Evolutionary conservation across 1,284 basidiomycete genomes (phyloP), one percentile per base, ranked within the genome.

Genomic region (Neolentinus lepideus): DNA sequence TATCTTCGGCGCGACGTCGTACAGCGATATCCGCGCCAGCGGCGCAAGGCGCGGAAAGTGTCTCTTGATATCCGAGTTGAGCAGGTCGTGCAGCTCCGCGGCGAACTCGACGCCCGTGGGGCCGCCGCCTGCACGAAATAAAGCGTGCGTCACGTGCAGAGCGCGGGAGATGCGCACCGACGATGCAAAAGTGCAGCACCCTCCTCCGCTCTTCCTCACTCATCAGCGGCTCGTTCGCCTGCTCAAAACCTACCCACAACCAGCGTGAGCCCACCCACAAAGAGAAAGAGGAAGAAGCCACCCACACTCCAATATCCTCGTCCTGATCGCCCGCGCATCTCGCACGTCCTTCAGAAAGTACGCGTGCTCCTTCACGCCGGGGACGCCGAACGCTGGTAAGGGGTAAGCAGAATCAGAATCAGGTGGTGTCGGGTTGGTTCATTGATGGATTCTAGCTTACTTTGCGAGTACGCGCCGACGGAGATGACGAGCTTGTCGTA

Each of bases 401-500:
- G n/a, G 25, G 43, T 4, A 25, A 25, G n/a, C 43, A 6, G 6
- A 46, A n/a, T n/a, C n/a, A n/a, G n/a, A n/a, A n/a, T n/a, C n/a
- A n/a, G n/a, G n/a, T n/a, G n/a, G n/a, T n/a, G n/a, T n/a, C n/a
- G n/a, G n/a, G n/a, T n/a, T n/a, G n/a, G n/a, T n/a, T n/a, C n/a
- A n/a, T n/a, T n/a, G n/a, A n/a, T n/a, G n/a, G n/a, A n/a, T n/a
- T n/a, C n/a, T n/a, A n/a, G n/a, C 47, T 26, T n/a, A 50, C 47
- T 84, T 85, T 60, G 43, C 1, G 82, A 84, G 69, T 94, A 94
- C 53, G 87, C 84, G 0, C 93, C 93, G 1, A 92, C 90, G 1
- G 89, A 83, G 54, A 95, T 83, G 48, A 95, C 82, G 4, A 96
- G 78, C 67, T 89, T 90, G 70, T 95, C 92, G 64, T 88, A 93